Evolutionary conservation across 306 rosid genomes (phyloP), one percentile per base, ranked within the genome.

Genomic region (Cucumis cinereus): DNA sequence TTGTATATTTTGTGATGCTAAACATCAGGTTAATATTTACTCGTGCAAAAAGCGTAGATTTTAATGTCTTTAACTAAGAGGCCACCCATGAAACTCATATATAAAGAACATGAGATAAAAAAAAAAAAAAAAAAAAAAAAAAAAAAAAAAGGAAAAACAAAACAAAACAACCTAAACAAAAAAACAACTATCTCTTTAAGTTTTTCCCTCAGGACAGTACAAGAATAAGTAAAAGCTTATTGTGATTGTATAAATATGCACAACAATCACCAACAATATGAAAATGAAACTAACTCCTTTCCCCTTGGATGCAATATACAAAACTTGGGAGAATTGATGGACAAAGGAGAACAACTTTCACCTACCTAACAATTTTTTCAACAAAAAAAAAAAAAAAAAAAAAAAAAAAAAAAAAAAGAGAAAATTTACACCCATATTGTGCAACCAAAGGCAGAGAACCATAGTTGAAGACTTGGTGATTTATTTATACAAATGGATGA

Each of bases 401-500:
- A n/a, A 66, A 66, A 19, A 14, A 62, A 17, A 67, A 11, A 45
- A 15, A 40, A 20, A 67, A n/a, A 16, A 8, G 13, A 40, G 7
- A 1, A 17, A 64, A 49, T 71, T 49, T 71, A 71, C 75, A 71
- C 15, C 58, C 28, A 49, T 50, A 71, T 71, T 71, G 28, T 71
- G 40, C 75, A 72, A 30, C 60, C 76, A 30, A 72, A 49, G 26
- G 76, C 26, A 72, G 45, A 30, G 17, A 15, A 71, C 59, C 20
- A 15, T 8, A 70, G 28, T 66, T 47, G 41, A 49, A 47, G 40
- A 47, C 58, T 47, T 66, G 52, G 52, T 26, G 58, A 70, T 24
- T 45, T 71, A 8, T 71, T 26, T 71, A 71, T 71, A 71, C 75
- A 71, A 71, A 52, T 50, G 26, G 26, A 72, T 50, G 47, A 17